A percentile compares a stretch with the other conserved stretches of the same genome.
These are phyloP conservation scores for Tetradesmus obliquus DNA, from an alignment of 139 green algal genomes.

Conservation along the genomic window DNA sequence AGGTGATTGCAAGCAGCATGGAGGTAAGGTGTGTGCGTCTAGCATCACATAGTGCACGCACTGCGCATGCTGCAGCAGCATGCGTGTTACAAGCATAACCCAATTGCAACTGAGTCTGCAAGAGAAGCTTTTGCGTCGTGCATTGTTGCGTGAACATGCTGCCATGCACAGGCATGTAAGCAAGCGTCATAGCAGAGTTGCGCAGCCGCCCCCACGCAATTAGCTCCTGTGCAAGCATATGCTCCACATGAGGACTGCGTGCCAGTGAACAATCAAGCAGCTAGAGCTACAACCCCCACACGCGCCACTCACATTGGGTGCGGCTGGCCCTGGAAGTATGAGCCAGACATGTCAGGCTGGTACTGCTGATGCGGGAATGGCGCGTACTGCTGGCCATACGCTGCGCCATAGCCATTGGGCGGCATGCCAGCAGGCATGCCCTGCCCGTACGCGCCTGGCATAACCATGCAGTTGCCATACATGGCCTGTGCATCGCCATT, in stretches of 20 bases:
- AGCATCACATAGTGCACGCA: background rate
- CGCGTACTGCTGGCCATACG: conserved; percentile 18
- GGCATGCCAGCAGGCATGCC: background rate
- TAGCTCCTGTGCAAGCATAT: background rate
- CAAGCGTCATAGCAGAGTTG: no score
- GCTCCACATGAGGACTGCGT: no score
- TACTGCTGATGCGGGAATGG: conserved; percentile 30
- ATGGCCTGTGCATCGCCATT: background rate
- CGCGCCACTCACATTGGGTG: background rate
- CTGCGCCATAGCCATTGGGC: background rate
- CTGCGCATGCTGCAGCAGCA: background rate
- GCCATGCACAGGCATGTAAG: no score
- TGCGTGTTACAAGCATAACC: no score
- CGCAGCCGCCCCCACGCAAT: no score
- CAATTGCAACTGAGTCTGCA: background rate
- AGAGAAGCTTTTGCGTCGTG: background rate
- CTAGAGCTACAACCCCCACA: no score
- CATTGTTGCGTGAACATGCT: background rate
- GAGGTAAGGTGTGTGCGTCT: background rate
- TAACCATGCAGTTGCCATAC: conserved; percentile 33
- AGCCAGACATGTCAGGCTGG: conserved; percentile 30
- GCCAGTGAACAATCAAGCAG: no score
- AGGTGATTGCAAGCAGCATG: background rate
- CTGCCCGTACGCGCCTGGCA: background rate
- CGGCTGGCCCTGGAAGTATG: background rate